phyloP scores from a whole-genome alignment of 257 asterid species.

The Solanum commersonii region DNA sequence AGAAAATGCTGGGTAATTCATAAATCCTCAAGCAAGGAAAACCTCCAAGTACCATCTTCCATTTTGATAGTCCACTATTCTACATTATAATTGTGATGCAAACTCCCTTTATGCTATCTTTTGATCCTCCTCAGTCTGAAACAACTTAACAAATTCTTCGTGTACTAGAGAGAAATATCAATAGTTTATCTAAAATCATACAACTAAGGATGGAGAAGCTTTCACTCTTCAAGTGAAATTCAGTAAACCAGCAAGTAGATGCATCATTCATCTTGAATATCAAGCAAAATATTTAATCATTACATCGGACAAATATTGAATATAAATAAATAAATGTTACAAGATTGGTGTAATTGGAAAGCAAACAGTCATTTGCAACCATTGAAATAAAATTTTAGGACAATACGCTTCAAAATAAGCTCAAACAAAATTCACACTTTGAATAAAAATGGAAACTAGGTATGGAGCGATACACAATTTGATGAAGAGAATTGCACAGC shows the following conservation, averaged over 20 bases:
- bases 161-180: not conserved
- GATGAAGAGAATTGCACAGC: not conserved
- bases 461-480: not conserved
- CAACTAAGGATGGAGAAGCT: not conserved
- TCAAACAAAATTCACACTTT: not conserved
- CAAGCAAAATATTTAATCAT: not conserved
- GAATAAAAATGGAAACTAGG: not conserved
- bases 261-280: not conserved
- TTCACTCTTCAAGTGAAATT: not conserved
- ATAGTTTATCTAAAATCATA: not conserved
- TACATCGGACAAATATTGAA: not conserved
- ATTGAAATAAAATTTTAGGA: not conserved
- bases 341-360: no score
- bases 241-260: not conserved
- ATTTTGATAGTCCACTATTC: not conserved
- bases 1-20: not conserved
- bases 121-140: not conserved
- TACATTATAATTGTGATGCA: not conserved
- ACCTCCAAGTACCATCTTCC: not conserved
- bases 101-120: not conserved
- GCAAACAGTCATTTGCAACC: not conserved
- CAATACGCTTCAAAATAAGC: not conserved
- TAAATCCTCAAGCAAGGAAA: not conserved
- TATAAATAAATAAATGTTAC: not conserved
- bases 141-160: not conserved